Percentiles rank a stretch among this genome's conserved stretches.
These are phyloP conservation scores for Cyclaneusma minus DNA, from an alignment of 2,329 filamentous ascomycete species.

Conservation along the genomic window DNA sequence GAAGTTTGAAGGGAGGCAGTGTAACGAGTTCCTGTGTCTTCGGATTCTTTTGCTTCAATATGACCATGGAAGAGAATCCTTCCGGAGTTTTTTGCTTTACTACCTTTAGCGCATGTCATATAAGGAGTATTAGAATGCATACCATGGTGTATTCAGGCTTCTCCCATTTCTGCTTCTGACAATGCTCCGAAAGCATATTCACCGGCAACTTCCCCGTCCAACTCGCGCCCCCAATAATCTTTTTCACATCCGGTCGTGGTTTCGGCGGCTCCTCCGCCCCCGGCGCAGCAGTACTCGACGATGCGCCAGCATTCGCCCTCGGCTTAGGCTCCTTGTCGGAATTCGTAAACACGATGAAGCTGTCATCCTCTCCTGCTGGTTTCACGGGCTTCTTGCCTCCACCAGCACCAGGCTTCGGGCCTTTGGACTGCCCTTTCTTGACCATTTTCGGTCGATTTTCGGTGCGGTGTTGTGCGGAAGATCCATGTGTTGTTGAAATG, in stretches of 20 bases:
- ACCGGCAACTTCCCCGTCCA: conserved; percentile 97
- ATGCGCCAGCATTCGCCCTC: conserved; percentile 7
- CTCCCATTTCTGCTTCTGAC: conserved; percentile 90
- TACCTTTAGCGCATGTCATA: neutral
- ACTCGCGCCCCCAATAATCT: conserved; percentile 82
- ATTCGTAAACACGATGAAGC: conserved; percentile 41
- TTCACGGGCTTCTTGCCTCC: conserved; percentile 14
- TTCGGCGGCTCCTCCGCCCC: conserved; percentile 17
- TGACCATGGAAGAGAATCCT: conserved; percentile 68
- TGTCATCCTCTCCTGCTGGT: conserved; percentile 25
- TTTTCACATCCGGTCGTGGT: conserved; percentile 45
- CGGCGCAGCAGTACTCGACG: conserved; percentile 6
- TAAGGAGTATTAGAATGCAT: conserved; percentile 13
- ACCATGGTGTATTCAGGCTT: conserved; percentile 83
- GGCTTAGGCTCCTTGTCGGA: conserved; percentile 33
- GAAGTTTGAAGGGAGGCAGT: conserved; percentile 71
- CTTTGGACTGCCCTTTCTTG: conserved; percentile 19
- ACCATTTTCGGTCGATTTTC: conserved; percentile 17
- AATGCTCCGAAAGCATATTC: conserved; percentile 85
- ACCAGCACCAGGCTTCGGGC: conserved; percentile 15
- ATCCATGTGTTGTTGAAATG: no score
- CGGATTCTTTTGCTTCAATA: conserved; percentile 56
- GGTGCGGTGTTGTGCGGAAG: no score
- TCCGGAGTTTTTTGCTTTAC: conserved; percentile 47
- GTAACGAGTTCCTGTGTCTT: conserved; percentile 69